Evolutionary conservation across 805 yeast genomes (phyloP), one percentile per base, ranked within the genome.

Genomic region (Isabelozyma pseudorhagii): DNA sequence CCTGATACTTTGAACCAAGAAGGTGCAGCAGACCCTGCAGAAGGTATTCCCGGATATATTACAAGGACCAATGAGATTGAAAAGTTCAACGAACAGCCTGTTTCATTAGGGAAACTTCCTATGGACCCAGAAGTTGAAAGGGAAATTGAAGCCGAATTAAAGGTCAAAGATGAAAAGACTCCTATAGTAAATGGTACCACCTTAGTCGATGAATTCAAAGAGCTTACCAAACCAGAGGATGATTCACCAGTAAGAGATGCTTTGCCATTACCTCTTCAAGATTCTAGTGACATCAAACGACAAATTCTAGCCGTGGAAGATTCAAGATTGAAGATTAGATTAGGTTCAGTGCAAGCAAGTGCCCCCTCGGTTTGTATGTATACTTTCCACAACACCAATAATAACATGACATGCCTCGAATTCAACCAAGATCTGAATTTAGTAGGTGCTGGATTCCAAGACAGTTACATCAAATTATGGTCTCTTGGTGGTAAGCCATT

Each of bases 281-380:
- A 91, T 14, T 81, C 89, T 3, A 73, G 80, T 40, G 97, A 94
- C 64, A 77, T 94, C 46, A 88, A 87, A 62, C 72, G 89, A 50
- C 93, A 88, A 62, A 84, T 93, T 17, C 75, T 82, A 53, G 80
- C 83, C 50, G 89, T 94, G 29, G 89, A 83, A 59, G 98, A 93
- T 66, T 82, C 93, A 8, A 77, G 97, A 51, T 81, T 88, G 34
- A 82, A 85, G 54, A 83, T 93, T 51, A 79, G 75, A 55, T 65
- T 93, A 46, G 88, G 83, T 21, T 47, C 61, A 7, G 68, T 80
- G 31, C 97, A 88, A 68, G 87, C 96, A 4, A 75, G 90, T 18
- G 81, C 93, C 25, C 99, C 99, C 18, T 87, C 96, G 49, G 96
- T 93, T 36, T 94, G 98, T 68, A 89, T 93, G 96, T 94, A 94